Base-by-base conservation (phyloP, 305 asterid species). In the Rubia peregrina region DNA sequence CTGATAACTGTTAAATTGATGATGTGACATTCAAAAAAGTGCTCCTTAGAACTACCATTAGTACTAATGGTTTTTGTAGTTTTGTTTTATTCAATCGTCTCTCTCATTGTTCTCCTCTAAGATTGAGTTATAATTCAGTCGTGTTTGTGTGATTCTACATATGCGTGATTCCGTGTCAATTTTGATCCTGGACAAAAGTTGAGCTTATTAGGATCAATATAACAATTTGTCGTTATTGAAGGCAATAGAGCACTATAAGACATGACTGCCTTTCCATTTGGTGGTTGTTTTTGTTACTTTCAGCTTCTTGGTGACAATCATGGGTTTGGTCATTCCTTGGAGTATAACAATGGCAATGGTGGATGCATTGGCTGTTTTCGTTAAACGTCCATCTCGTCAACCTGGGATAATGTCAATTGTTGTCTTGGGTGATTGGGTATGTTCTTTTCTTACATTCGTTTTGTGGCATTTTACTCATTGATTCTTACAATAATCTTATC, bases 281-380 rank as follows among this genome's bases (percentile, higher is more conserved):
- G 16, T 16, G 16, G 57, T 9, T 17, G 57, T 36, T 21, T 49
- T 49, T 51, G 22, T 69, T 69, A 41, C 53, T 70, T 77, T 83
- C 91, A 94, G 99, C 80, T 91, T 91, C 86, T 75, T 89, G 83
- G 98, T 91, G 30, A 89, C 97, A 12, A 78, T 88, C n/a, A 94
- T 89, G 98, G 97, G 95, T 11, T 84, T 91, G 83, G 85, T 87
- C 67, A 83, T 94, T 24, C 96, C 98, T 24, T 94, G 99, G 99
- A 91, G 98, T 85, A 74, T 94, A 73, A 91, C 94, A 14, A 65
- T 94, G 65, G 97, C 96, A 2, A 77, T 84, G 78, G 95, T 84
- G 68, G 99, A 94, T 62, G 85, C 82, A 21, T 84, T 87, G 78
- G 83, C 95, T 0, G 85, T 91, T 33, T 85, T 89, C 59, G 49